phyloP scores from a whole-genome alignment of 768 basidiomycete genomes.

The Boletus barrowsii region DNA sequence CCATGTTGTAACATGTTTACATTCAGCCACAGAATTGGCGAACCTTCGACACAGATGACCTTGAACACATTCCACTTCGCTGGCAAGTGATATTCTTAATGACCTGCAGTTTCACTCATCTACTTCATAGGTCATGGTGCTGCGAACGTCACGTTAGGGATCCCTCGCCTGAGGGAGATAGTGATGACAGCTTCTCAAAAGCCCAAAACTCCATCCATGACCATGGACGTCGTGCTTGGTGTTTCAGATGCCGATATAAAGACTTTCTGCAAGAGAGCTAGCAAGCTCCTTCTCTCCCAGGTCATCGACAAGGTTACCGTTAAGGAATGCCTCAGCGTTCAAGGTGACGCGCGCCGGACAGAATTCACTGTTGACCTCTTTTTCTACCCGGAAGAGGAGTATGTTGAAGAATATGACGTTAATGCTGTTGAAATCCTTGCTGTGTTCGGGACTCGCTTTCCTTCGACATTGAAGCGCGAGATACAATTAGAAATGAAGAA shows the following conservation, averaged over 20 bases:
- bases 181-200: conserved; percentile 97
- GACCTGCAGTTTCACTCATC: background rate
- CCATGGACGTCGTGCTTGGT: conserved; percentile 62
- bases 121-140: conserved; percentile 84
- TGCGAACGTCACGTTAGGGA: conserved; percentile 98
- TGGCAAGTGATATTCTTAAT: conserved; percentile 45
- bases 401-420: conserved; percentile 77
- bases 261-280: conserved; percentile 85
- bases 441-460: conserved; percentile 72
- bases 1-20: background rate
- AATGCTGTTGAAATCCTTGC: conserved; percentile 67
- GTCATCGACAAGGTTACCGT: conserved; percentile 81
- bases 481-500: conserved; percentile 84
- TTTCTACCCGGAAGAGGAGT: conserved; percentile 87
- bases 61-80: conserved; percentile 99
- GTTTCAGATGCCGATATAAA: conserved; percentile 55
- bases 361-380: conserved; percentile 76
- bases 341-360: conserved; percentile 68
- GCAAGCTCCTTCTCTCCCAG: conserved; percentile 82
- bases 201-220: conserved; percentile 98
- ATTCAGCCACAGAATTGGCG: conserved; percentile 69
- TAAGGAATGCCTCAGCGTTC: conserved; percentile 68
- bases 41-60: conserved; percentile 99
- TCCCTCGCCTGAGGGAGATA: conserved; percentile 96
- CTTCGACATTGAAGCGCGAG: conserved; percentile 78